phyloP scores from a whole-genome alignment of 441 rosid genomes.

The Aquilaria agallochum region DNA sequence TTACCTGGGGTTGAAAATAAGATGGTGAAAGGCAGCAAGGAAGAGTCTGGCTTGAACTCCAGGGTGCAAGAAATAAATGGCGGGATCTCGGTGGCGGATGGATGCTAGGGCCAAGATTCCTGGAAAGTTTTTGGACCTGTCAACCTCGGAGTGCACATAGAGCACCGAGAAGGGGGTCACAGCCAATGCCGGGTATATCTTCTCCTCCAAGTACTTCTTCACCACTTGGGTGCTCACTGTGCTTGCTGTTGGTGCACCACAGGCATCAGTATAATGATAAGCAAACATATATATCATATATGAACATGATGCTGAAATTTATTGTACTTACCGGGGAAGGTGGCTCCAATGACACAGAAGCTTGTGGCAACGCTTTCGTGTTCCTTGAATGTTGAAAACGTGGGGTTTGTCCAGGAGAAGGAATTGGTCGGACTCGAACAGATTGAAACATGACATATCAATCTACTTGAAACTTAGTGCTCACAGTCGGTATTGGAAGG shows the following conservation, averaged over 20 bases:
- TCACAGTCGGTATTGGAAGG: slow-evolving; percentile 2
- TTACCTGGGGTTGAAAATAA: slow-evolving; percentile 53
- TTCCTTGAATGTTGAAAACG: slow-evolving; percentile 53
- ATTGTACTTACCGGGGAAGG: slow-evolving; percentile 44
- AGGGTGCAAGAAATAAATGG: slow-evolving; percentile 57
- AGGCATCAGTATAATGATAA: background rate
- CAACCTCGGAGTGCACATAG: slow-evolving; percentile 49
- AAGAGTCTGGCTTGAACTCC: slow-evolving; percentile 46
- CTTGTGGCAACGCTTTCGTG: slow-evolving; percentile 47
- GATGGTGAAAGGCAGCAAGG: slow-evolving; percentile 66
- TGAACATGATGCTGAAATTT: too few relatives aligned
- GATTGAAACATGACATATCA: background rate
- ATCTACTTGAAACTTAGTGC: too few relatives aligned
- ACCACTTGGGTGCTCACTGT: slow-evolving; percentile 33
- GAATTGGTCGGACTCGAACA: slow-evolving; percentile 27
- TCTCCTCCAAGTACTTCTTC: slow-evolving; percentile 44
- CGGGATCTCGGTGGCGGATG: slow-evolving; percentile 40
- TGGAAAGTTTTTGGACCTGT: slow-evolving; percentile 44
- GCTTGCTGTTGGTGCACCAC: slow-evolving; percentile 28
- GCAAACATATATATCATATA: too few relatives aligned
- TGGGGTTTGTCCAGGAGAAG: slow-evolving; percentile 41
- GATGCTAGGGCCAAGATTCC: slow-evolving; percentile 53
- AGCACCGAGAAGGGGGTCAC: slow-evolving; percentile 42
- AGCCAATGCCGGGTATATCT: slow-evolving; percentile 38
- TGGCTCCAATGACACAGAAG: slow-evolving; percentile 46